Evolutionary conservation across 2,329 filamentous ascomycete genomes (phyloP), one percentile per base, ranked within the genome.

Genomic region (Verticillium longisporum): DNA sequence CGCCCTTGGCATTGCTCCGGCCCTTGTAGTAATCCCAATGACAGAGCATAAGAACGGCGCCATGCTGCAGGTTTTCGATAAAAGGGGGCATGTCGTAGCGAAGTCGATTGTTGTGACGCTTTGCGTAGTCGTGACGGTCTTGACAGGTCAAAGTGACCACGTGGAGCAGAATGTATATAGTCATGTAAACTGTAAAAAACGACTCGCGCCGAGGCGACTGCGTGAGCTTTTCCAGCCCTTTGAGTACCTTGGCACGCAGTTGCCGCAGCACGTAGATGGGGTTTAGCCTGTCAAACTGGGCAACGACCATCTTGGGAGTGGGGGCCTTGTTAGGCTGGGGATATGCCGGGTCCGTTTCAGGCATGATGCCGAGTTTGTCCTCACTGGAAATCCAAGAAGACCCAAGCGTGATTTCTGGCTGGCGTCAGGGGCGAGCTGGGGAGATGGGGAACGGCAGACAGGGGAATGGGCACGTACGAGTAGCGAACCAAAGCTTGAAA

Each of bases 21-120:
- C 54, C 54, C 32, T 55, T 33, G 68, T 76, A 83, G 65, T 82
- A 83, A 57, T 80, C 77, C 81, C 81, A 83, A 58, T 81, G 71
- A 11, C 71, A 69, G 3, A 83, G 75, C 34, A 82, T 70, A 58
- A 76, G 75, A 57, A 77, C 80, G 34, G 76, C 79, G 3, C 78
- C 73, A 11, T 74, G 70, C n/a, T 83, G 80, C 1, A 82, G 70
- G 6, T 75, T 68, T 38, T 77, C 72, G 15, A 82, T 75, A 60
- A 78, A 79, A 1, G 53, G 15, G 0, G 72, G 72, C 7, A 80
- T 72, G 1, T 78, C 70, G 60, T 78, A 78, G 11, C 70, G 70
- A n/a, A 62, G 26, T 15, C 26, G 32, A 9, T 33, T 33, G 6
- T 55, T 61, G 73, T 76, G 11, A 13, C 13, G n/a, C 62, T 56